Base-by-base conservation (phyloP, 441 rosid species). In the Brassica balearica region DNA sequence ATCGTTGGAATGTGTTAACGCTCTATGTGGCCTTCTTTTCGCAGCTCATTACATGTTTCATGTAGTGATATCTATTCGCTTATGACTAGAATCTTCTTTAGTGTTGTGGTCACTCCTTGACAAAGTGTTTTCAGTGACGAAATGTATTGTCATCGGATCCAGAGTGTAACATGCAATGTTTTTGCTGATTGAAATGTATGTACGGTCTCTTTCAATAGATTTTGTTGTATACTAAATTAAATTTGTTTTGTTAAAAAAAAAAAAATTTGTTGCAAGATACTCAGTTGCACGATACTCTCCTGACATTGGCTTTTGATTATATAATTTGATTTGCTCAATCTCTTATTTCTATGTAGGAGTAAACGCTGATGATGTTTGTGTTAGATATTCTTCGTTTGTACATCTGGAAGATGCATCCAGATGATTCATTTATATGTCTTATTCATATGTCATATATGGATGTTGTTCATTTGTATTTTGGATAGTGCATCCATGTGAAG, bases 261-360 rank as follows among this genome's bases (percentile, higher is more conserved):
- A 29, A 29, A 29, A 29, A 29, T 34, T 75, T 48, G 70, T 76
- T 85, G 15, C 68, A 88, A 95, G 98, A 95, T 87, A 95, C 94
- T 59, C 98, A 95, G 73, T 89, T 93, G 91, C 99, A 93, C 93
- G 93, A 91, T 38, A 38, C 12, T 38, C 53, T 46, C 53, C 4
- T 46, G 14, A 46, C 6, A 46, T 11, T 46, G 53, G 53, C 6
- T 46, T 46, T 12, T 46, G 14, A 46, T 46, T 46, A 46, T 46
- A 4, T 1, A 46, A 46, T 46, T 46, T 46, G 53, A 43, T 43
- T 43, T 43, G 1, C 53, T 12, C 53, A 43, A 11, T 43, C 53
- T 43, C 53, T 43, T 43, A 43, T 43, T 43, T 43, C 53, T 43
- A 43, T 12, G 12, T 43, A 43, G 2, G 53, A 43, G 53, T 43